These are phyloP conservation scores for Salvia splendens DNA, from an alignment of 257 asterid genomes.

Conservation along the genomic window DNA sequence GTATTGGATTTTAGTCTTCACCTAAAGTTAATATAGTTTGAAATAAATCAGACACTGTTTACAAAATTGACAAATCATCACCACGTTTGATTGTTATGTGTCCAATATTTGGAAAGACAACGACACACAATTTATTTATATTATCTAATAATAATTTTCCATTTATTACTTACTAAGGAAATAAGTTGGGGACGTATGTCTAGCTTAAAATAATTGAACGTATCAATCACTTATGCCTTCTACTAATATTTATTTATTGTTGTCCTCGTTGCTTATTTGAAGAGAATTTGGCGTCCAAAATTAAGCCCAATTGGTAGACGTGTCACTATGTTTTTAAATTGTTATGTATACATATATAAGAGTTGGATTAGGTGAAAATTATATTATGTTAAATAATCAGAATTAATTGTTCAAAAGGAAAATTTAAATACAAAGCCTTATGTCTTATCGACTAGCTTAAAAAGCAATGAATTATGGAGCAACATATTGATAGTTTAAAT, in stretches of 20 bases:
- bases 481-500: too few relatives aligned
- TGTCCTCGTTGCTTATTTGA: background rate
- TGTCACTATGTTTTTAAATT: background rate
- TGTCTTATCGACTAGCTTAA: too few relatives aligned
- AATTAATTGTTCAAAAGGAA: too few relatives aligned
- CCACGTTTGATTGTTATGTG: constrained; percentile 3
- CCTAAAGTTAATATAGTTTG: background rate
- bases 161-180: background rate
- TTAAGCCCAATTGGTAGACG: background rate
- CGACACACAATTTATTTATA: background rate
- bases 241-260: background rate
- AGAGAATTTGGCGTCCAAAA: constrained; percentile 14
- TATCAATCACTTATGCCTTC: constrained; percentile 1
- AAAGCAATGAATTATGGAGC: too few relatives aligned
- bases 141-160: constrained; percentile 6
- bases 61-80: background rate
- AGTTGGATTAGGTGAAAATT: too few relatives aligned
- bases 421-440: too few relatives aligned
- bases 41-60: background rate
- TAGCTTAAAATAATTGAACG: background rate
- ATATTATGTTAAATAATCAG: too few relatives aligned
- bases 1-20: background rate
- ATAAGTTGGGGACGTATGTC: constrained; percentile 8
- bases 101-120: background rate
- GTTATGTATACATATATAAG: background rate